A percentile compares a stretch with the other conserved stretches of the same genome.
These are phyloP conservation scores for Fusarium ramigenum DNA, from an alignment of 2,329 filamentous ascomycete species.

Conservation along the genomic window DNA sequence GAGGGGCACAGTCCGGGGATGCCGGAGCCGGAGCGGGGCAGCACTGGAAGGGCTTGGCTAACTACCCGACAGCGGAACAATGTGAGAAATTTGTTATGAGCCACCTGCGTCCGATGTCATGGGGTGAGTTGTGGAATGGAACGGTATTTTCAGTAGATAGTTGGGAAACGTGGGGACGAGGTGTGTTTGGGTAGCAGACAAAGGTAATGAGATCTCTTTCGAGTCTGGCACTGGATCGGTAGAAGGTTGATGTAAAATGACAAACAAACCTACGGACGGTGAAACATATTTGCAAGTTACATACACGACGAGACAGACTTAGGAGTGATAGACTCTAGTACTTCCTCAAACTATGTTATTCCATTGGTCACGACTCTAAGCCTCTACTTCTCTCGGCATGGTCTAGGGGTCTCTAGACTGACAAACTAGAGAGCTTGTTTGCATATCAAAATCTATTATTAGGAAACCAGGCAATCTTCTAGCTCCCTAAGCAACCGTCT, in stretches of 20 bases:
- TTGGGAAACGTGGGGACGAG: fast-evolving
- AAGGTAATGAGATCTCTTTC: fast-evolving
- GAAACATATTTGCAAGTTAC: no score
- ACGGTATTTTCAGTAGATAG: fast-evolving
- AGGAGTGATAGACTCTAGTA: fast-evolving
- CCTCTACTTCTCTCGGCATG: not conserved
- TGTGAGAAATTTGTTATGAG: not conserved
- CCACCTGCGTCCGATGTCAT: not conserved
- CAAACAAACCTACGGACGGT: no score
- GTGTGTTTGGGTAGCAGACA: not conserved
- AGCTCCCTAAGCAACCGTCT: not conserved
- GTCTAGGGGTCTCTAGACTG: not conserved
- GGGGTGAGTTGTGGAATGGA: not conserved
- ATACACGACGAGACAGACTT: no score
- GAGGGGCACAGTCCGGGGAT: slow-evolving; percentile 17
- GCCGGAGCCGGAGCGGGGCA: slow-evolving; percentile 7
- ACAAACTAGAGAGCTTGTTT: not conserved
- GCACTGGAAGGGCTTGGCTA: not conserved
- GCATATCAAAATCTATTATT: not conserved
- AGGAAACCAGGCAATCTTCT: not conserved
- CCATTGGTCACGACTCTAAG: not conserved
- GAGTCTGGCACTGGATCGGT: fast-evolving
- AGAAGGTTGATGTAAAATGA: no score
- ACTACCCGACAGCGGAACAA: not conserved
- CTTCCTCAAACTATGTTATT: not conserved